Evolutionary conservation across 1,284 basidiomycete genomes (phyloP), one percentile per base, ranked within the genome.

Genomic region (Calocybe gambosa): DNA sequence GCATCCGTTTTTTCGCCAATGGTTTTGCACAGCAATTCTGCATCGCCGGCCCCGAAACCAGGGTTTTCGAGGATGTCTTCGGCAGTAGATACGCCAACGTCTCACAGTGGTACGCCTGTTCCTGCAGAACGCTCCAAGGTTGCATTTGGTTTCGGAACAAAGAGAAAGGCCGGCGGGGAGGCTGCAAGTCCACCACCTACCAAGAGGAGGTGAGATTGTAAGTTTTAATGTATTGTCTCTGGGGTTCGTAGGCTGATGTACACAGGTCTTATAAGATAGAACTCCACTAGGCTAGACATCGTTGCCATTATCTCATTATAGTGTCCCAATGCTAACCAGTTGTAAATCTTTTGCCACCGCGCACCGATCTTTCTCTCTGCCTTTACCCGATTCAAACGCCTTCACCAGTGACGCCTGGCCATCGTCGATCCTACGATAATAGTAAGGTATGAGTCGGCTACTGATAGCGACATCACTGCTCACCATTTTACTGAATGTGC

Each of bases 401-500:
- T 80, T 82, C 18, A 83, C 67, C 4, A 91, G 75, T 0, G 81
- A 80, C 12, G 79, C 82, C 57, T 92, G 85, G 2, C 81, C 79
- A 43, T 94, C 89, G 60, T 93, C 90, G 35, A 72, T 79, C 87
- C 87, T 91, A 52, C 42, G 4, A 29, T 1, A 21, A 26, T 13
- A 10, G 33, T 2, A 20, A n/a, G 19, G 21, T 38, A 28, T 7
- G 43, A 31, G 5, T 16, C 1, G 7, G 21, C n/a, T 9, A 16
- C 2, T 0, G 1, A 6, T 1, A 26, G 0, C 13, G 5, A 5
- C 9, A 15, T 8, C 6, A 13, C 3, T 7, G 21, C 78, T 28
- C 44, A 91, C 93, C 93, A 96, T 68, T 85, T 79, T 20, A 90
- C 82, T 4, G 71, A 59, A 58, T 90, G 82, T 0, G 75, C 91